Evolutionary conservation across 139 green algal species (phyloP).

Genomic region (Chlamydomonas applanata): DNA sequence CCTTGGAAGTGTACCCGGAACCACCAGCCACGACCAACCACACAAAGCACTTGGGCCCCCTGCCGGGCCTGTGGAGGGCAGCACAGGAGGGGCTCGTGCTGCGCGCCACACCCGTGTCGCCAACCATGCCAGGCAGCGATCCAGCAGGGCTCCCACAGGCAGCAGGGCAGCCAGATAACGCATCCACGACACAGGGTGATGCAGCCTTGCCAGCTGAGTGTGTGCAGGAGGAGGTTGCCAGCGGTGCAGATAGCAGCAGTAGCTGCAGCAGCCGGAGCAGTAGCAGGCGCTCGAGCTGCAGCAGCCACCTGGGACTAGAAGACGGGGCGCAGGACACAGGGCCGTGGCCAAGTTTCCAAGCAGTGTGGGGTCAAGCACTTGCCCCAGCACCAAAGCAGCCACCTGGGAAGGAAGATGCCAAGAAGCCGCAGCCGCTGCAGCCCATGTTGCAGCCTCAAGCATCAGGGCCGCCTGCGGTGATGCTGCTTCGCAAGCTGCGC

Average conservation of each 20-base stretch:
- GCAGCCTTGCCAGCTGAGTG: no score
- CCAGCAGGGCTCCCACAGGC: no score
- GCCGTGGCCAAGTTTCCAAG: no score
- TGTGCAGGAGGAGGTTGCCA: not conserved
- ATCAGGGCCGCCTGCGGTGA: slow-evolving; percentile 35
- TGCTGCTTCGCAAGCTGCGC: slow-evolving; percentile 73
- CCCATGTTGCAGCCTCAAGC: not conserved
- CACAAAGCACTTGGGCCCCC: not conserved
- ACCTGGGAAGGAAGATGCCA: slow-evolving; percentile 17
- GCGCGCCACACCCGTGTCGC: not conserved
- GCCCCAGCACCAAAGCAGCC: not conserved
- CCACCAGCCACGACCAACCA: not conserved
- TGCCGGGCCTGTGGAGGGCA: not conserved
- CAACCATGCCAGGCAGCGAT: no score
- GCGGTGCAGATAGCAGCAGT: not conserved
- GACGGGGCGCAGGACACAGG: not conserved
- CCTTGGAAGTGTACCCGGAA: not conserved
- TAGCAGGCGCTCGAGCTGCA: not conserved
- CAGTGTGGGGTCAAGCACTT: no score
- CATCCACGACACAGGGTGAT: no score
- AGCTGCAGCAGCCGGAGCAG: slow-evolving; percentile 1
- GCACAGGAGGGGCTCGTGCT: not conserved
- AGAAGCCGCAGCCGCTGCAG: no score
- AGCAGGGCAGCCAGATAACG: no score
- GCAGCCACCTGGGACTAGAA: not conserved